Evolutionary conservation across 495 filamentous ascomycete species (phyloP), one percentile per base, ranked within the genome.

Genomic region (Filosporella fistucella): DNA sequence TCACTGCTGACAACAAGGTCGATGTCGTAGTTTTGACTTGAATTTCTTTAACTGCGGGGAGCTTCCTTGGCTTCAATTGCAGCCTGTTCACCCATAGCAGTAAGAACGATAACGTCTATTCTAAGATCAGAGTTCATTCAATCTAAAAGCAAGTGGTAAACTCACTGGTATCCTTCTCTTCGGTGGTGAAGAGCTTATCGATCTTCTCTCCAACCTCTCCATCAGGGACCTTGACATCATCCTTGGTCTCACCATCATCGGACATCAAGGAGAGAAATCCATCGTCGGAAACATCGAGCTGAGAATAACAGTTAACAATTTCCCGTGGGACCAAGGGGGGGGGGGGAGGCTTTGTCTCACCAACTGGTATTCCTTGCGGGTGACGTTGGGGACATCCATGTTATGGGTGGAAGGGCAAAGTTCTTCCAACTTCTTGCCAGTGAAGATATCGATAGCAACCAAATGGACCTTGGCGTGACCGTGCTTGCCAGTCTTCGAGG

Each of bases 401-500:
- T 97, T 97, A 84, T 99, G 93, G 81, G 93, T 99, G 68, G 93
- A 97, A 52, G 93, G 93, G 74, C 86, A 97, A 49, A 99, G 86
- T 72, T 99, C 93, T 80, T 99, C 93, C 50, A 93, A 76, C 82
- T 99, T 99, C 88, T 97, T 97, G 80, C 80, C 80, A 52, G 90
- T 99, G 80, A 99, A 99, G 77, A 99, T 96, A 67, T 99, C 93
- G 67, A 91, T 82, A 64, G 88, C 93, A 61, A 94, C 83, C 52
- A 99, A 72, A 77, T 99, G 90, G 67, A 97, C 93, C 85, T 99
- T 99, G 70, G 93, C 93, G 85, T 99, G 93, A 70, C 93, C 93
- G 86, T 99, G 93, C 88, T 99, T 99, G 70, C 93, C 93, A 54
- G 93, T 99, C 89, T 99, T 99, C 66, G 93, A 99, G 73, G 93